These are phyloP conservation scores for Gossypium sturtianum DNA, from an alignment of 345 rosid species.

Conservation along the genomic window DNA sequence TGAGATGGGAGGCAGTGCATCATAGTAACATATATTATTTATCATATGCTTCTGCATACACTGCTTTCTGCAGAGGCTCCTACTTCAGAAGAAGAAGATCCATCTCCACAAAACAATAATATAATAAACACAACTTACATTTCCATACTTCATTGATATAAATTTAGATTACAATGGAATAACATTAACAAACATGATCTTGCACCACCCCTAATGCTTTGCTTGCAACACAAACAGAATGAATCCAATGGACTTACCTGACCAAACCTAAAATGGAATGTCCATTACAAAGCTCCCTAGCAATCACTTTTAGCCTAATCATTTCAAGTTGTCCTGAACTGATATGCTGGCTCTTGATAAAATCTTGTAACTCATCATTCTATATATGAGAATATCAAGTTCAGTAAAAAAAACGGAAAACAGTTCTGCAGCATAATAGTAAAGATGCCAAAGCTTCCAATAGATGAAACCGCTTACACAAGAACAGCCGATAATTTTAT, in stretches of 20 bases:
- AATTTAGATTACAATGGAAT: not conserved
- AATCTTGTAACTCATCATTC: constrained; percentile 95
- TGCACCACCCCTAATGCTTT: too few relatives aligned
- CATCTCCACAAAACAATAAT: not conserved
- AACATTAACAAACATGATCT: not conserved
- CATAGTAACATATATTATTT: too few relatives aligned
- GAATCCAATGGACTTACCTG: not conserved
- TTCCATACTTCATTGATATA: not conserved
- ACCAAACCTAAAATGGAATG: not conserved
- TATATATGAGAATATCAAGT: constrained; percentile 21
- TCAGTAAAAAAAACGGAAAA: not conserved
- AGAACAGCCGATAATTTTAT: not conserved
- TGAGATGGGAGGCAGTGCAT: too few relatives aligned
- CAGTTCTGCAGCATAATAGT: not conserved
- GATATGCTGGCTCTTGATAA: constrained; percentile 80
- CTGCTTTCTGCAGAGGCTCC: too few relatives aligned
- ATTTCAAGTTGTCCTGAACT: constrained; percentile 31
- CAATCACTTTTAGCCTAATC: constrained; percentile 29
- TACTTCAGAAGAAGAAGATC: not conserved
- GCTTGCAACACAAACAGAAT: too few relatives aligned
- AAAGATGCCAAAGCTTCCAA: too few relatives aligned
- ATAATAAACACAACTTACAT: not conserved
- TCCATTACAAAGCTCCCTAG: too few relatives aligned
- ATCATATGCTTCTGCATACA: too few relatives aligned
- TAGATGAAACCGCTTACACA: not conserved